Evolutionary conservation across 2,329 filamentous ascomycete species (phyloP), one percentile per base, ranked within the genome.

Genomic region (Fusarium sterilihyphosum): DNA sequence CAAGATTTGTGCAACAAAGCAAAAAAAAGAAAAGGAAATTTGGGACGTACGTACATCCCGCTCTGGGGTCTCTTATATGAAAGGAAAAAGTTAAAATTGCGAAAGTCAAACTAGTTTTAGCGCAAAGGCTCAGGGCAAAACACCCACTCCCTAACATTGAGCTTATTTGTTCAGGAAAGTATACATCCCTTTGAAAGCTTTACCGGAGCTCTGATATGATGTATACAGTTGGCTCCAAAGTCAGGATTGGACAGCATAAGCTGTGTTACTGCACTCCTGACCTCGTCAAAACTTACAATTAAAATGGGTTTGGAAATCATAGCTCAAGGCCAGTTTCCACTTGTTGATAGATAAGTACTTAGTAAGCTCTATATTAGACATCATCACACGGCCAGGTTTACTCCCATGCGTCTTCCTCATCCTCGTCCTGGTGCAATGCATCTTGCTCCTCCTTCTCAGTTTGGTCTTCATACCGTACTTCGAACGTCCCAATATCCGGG

Each of bases 21-120:
- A 9, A 26, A 20, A 8, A 20, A 31, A n/a, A 8, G 6, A 7
- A 50, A 49, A 9, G 17, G 11, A 31, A 29, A 26, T 9, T 46
- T 16, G 9, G 20, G 5, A 8, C 2, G 8, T 7, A 22, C 2
- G 16, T 35, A 4, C 3, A 8, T 24, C 4, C 2, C 2, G 6
- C 22, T 35, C 10, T 6, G 2, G 8, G 4, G 11, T 35, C 3
- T 14, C 12, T 52, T 24, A 52, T 35, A 24, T 11, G 6, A 52
- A 24, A 11, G 8, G 6, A 1, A 20, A 7, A 24, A 18, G 3
- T 35, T 8, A 20, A 1, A 5, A n/a, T 33, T n/a, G 3, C 8
- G 9, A 50, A 33, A 13, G 4, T 2, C 1, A 24, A 52, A 24
- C 16, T 2, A 18, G 17, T 20, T 35, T 18, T 8, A 24, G n/a